Base-by-base conservation (phyloP, 2,329 filamentous ascomycete species). In the Stemphylium beticola region DNA sequence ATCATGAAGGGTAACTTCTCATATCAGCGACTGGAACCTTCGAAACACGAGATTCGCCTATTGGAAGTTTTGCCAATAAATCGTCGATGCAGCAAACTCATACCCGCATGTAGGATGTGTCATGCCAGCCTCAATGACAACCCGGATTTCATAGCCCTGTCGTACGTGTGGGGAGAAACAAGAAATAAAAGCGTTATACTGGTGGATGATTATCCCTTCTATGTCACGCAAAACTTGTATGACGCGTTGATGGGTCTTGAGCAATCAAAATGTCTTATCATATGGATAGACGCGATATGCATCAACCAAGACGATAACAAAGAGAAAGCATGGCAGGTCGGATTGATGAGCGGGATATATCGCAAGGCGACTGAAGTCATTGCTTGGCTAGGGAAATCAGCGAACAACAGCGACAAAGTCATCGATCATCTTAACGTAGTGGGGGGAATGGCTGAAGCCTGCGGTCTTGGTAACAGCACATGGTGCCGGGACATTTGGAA, bases 281-380 rank as follows among this genome's bases (percentile, higher is more conserved):
- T 32, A 32, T 49, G 38, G 47, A 29, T 49, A 4, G 38, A 49
- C 24, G 47, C 47, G 1, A 42, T 48, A 15, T 48, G 45, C 17
- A 48, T 48, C 24, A 39, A 48, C 18, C 45, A 48, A 5, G n/a
- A 11, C 2, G 12, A 49, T 9, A 12, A 49, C 9, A 22, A 56
- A 36, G 61, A 62, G 37, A 58, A 58, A 11, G 47, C 36, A 7
- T 34, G 37, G 15, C 61, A 64, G 14, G 55, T 64, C n/a, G 52
- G 36, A 2, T 17, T 64, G 1, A 62, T 64, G 61, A 39, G 29
- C 2, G 24, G 54, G 2, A 57, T 64, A 4, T 64, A 58, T 42
- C 38, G 33, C 14, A 12, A 32, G 4, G 55, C 57, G 3, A 18
- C 11, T 22, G 14, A 42, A 3, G 53, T 56, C 2, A 2, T 55